Conservation (phyloP, 1,284 basidiomycete genomes). For the Sanghuangporus sanghuang region DNA sequence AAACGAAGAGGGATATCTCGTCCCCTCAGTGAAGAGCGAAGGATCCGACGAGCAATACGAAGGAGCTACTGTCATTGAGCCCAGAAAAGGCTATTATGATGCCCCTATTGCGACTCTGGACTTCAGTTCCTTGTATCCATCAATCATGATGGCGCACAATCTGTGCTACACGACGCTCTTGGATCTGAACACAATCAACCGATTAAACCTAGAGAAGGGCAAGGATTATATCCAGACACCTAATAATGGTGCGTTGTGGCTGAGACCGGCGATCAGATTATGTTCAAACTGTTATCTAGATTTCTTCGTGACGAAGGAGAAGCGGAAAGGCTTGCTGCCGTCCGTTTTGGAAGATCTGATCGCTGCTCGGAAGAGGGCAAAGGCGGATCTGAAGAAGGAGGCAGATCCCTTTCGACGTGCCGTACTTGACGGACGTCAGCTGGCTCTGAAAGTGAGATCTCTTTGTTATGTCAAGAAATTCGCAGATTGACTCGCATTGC, state of each 20-base stretch:
- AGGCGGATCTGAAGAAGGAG: conserved; percentile 91
- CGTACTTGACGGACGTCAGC: conserved; percentile 89
- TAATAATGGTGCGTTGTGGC: conserved; percentile 69
- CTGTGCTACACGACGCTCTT: conserved; percentile 92
- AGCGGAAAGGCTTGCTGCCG: conserved; percentile 83
- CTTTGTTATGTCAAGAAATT: background rate
- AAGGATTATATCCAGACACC: conserved; percentile 90
- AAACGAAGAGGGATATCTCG: conserved; percentile 81
- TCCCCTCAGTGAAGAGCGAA: conserved; percentile 81
- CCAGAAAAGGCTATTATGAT: conserved; percentile 90
- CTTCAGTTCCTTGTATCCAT: conserved; percentile 95
- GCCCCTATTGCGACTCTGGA: conserved; percentile 93
- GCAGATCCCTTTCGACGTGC: conserved; percentile 94
- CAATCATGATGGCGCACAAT: conserved; percentile 99
- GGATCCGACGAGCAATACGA: conserved; percentile 93
- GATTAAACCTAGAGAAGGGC: conserved; percentile 72
- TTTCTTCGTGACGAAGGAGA: conserved; percentile 70
- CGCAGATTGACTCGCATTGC: background rate
- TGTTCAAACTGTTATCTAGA: conserved; percentile 43
- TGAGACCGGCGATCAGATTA: background rate
- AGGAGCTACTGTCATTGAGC: conserved; percentile 96
- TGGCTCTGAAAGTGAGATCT: conserved; percentile 78
- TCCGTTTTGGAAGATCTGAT: conserved; percentile 92
- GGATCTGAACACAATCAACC: conserved; percentile 73
- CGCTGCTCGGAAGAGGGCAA: conserved; percentile 85